Evolutionary conservation across 2,329 filamentous ascomycete species (phyloP).

Genomic region (Monosporascus sp.): DNA sequence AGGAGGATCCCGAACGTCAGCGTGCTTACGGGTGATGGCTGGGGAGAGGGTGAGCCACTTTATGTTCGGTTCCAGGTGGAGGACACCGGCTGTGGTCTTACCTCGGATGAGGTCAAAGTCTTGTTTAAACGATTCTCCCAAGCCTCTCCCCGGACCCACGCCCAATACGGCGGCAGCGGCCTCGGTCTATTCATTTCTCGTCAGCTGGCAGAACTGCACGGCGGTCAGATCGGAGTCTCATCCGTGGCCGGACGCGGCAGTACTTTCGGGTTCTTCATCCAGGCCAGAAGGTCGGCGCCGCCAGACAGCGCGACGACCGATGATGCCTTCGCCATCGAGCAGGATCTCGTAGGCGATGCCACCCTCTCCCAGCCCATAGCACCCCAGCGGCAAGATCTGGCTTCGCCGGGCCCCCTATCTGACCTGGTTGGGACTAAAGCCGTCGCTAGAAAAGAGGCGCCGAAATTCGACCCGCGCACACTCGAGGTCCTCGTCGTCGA

Average conservation of each 20-base stretch:
- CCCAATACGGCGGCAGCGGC: slow-evolving; percentile 74
- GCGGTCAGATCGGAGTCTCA: slow-evolving; percentile 71
- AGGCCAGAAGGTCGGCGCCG: slow-evolving; percentile 33
- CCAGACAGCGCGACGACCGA: slow-evolving; percentile 14
- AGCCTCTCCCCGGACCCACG: slow-evolving; percentile 68
- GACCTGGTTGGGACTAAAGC: slow-evolving; percentile 17
- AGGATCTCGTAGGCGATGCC: slow-evolving; percentile 12
- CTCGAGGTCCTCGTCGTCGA: slow-evolving; percentile 47
- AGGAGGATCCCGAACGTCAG: slow-evolving; percentile 21
- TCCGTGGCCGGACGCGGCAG: slow-evolving; percentile 66
- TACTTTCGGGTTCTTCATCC: slow-evolving; percentile 71
- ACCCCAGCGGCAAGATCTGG: slow-evolving; percentile 21
- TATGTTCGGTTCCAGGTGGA: slow-evolving; percentile 69
- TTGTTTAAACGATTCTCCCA: slow-evolving; percentile 78
- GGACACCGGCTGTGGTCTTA: slow-evolving; percentile 72
- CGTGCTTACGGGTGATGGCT: slow-evolving; percentile 19
- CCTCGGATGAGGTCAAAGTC: slow-evolving; percentile 63
- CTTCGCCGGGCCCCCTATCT: slow-evolving; percentile 10
- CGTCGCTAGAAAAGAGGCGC: background rate
- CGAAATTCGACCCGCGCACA: slow-evolving; percentile 15
- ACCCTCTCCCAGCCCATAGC: slow-evolving; percentile 10
- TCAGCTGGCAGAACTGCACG: slow-evolving; percentile 74
- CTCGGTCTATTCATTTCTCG: slow-evolving; percentile 75
- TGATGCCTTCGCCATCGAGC: slow-evolving; percentile 4
- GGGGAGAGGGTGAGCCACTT: slow-evolving; percentile 31